These are phyloP conservation scores for Paracamarosporium sp. DNA, from an alignment of 2,329 filamentous ascomycete genomes.

Conservation along the genomic window DNA sequence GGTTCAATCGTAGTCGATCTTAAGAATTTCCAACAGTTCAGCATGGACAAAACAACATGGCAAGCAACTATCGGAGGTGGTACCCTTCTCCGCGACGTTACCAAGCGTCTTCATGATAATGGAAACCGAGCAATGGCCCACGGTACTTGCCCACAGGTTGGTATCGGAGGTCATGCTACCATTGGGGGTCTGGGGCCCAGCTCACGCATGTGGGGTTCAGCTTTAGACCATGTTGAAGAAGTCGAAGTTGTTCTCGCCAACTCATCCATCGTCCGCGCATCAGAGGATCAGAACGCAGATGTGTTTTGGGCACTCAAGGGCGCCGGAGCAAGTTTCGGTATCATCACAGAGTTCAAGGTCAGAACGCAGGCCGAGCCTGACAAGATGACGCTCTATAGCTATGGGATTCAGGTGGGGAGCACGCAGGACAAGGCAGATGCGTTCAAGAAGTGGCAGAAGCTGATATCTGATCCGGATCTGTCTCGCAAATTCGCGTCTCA, in stretches of 20 bases:
- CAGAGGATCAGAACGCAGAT: conserved; percentile 43
- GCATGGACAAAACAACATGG: conserved; percentile 50
- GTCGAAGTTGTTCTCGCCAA: conserved; percentile 49
- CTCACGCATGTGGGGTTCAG: conserved; percentile 41
- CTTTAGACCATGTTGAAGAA: conserved; percentile 44
- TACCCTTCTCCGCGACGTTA: conserved; percentile 53
- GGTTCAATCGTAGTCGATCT: conserved; percentile 59
- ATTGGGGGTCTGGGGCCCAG: conserved; percentile 45
- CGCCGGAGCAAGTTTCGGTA: conserved; percentile 51
- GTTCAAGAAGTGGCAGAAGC: conserved; percentile 45
- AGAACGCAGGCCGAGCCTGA: conserved; percentile 43
- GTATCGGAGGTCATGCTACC: conserved; percentile 45
- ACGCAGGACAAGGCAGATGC: conserved; percentile 30
- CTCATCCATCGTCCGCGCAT: conserved; percentile 48
- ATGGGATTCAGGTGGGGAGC: conserved; percentile 35
- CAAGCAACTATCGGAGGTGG: conserved; percentile 59
- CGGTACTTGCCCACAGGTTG: conserved; percentile 50
- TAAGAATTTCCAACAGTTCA: conserved; percentile 55
- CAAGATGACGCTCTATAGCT: conserved; percentile 41
- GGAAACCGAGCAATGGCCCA: conserved; percentile 55
- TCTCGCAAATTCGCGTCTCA: conserved; percentile 42
- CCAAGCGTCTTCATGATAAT: conserved; percentile 41
- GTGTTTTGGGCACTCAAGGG: conserved; percentile 53
- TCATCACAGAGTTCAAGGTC: conserved; percentile 50
- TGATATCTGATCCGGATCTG: conserved; percentile 39